phyloP scores from a whole-genome alignment of 1,139 yeast genomes.

The Candida glucosophila region DNA sequence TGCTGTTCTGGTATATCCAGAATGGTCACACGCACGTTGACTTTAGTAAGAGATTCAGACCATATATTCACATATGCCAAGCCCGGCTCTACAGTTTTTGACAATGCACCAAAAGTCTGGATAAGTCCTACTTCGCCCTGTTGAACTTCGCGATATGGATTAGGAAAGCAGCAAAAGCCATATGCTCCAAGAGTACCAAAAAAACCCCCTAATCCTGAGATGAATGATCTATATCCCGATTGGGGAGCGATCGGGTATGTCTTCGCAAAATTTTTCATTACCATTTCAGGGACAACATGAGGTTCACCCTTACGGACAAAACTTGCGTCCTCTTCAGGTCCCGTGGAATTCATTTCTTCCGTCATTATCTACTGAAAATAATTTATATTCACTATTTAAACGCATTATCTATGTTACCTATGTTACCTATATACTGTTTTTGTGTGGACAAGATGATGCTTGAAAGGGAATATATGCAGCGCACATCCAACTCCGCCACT shows the following conservation, averaged over 20 bases:
- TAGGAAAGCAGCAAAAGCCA: conserved; percentile 40
- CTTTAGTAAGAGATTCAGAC: conserved; percentile 47
- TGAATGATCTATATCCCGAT: conserved; percentile 30
- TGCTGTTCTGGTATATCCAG: conserved; percentile 60
- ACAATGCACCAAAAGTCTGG: conserved; percentile 61
- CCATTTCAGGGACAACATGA: conserved; percentile 25
- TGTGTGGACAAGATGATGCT: no score
- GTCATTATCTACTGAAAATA: no score
- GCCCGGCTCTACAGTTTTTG: conserved; percentile 66
- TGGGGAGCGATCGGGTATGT: conserved; percentile 27
- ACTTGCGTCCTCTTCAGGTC: no score
- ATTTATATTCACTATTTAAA: no score
- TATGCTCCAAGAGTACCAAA: conserved; percentile 56
- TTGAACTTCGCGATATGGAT: conserved; percentile 53
- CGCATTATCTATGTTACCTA: no score
- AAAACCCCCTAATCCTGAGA: conserved; percentile 35
- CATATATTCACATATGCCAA: conserved; percentile 56
- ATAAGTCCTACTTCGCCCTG: conserved; percentile 73
- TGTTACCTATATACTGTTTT: no score
- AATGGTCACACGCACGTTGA: conserved; percentile 52
- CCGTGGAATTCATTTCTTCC: no score
- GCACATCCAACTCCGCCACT: no score
- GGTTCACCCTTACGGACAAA: no score
- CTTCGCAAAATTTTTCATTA: conserved; percentile 26
- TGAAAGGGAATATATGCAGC: no score